Percentiles rank a stretch among this genome's conserved stretches.
These are phyloP conservation scores for Lyophyllum semitale DNA, from an alignment of 768 basidiomycete species.

Conservation along the genomic window DNA sequence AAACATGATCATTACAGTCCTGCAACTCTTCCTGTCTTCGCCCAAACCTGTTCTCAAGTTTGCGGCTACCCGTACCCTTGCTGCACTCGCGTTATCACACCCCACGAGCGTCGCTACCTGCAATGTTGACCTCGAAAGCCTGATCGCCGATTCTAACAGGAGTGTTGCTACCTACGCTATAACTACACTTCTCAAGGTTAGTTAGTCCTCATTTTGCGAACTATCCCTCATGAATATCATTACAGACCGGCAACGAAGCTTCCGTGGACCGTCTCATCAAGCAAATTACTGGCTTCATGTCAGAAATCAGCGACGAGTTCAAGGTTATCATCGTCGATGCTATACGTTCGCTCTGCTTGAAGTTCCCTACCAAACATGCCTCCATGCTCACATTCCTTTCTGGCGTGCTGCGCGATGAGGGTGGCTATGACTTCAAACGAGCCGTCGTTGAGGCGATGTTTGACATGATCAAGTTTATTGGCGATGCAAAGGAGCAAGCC, in stretches of 20 bases:
- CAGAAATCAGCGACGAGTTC: constrained; percentile 99
- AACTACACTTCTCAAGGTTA: constrained; percentile 93
- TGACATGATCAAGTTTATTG: constrained; percentile 99
- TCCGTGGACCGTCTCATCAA: constrained; percentile 99
- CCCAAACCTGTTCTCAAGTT: constrained; percentile 96
- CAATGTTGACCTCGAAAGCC: constrained; percentile 95
- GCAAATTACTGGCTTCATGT: constrained; percentile 98
- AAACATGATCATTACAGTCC: constrained; percentile 48
- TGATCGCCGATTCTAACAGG: constrained; percentile 94
- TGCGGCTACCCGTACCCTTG: constrained; percentile 94
- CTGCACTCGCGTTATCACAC: constrained; percentile 82
- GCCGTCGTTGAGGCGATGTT: constrained; percentile 99
- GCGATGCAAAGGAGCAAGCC: constrained; percentile 95
- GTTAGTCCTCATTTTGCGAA: constrained; percentile 4
- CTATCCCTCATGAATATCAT: not conserved
- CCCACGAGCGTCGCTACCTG: constrained; percentile 86
- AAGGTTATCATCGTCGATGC: constrained; percentile 99
- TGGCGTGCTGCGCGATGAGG: constrained; percentile 95
- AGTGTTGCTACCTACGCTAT: constrained; percentile 99
- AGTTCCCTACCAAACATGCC: constrained; percentile 95
- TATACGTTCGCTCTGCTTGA: constrained; percentile 96
- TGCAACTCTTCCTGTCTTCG: constrained; percentile 95
- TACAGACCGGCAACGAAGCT: constrained; percentile 95
- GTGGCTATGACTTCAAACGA: constrained; percentile 99
- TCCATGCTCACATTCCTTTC: constrained; percentile 98